Percentiles rank a stretch among this genome's conserved stretches.
These are phyloP conservation scores for Nidularia pulvinata DNA, from an alignment of 768 basidiomycete genomes.

Conservation along the genomic window DNA sequence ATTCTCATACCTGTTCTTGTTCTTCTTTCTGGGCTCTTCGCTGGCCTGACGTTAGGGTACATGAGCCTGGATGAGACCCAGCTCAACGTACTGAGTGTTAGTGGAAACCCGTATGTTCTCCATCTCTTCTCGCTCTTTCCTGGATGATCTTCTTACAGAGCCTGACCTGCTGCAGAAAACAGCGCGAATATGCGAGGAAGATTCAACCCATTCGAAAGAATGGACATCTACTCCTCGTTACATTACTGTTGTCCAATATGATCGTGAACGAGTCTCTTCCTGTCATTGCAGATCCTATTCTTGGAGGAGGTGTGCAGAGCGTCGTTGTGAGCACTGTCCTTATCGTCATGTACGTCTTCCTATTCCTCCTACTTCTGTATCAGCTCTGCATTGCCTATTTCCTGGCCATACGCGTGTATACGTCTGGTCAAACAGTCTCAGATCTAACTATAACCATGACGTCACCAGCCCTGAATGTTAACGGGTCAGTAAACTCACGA, in stretches of 20 bases:
- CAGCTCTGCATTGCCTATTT: too few relatives aligned
- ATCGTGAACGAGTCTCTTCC: constrained; percentile 89
- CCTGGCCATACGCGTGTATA: background rate
- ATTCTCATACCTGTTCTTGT: constrained; percentile 84
- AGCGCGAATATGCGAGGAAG: constrained; percentile 78
- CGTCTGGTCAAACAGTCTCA: too few relatives aligned
- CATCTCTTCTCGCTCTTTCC: background rate
- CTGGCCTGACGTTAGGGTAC: constrained; percentile 89
- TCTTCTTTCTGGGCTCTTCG: constrained; percentile 82
- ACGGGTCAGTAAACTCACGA: too few relatives aligned
- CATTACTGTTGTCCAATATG: constrained; percentile 87
- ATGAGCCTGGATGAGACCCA: constrained; percentile 95
- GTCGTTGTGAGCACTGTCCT: constrained; percentile 84
- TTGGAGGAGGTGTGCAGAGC: constrained; percentile 78
- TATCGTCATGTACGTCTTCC: constrained; percentile 76
- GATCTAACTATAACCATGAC: too few relatives aligned
- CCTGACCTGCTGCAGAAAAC: constrained; percentile 56
- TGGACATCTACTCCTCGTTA: constrained; percentile 81
- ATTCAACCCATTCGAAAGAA: constrained; percentile 87
- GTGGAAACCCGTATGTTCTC: constrained; percentile 71
- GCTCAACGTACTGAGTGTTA: constrained; percentile 83
- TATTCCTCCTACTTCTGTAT: too few relatives aligned
- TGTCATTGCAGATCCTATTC: constrained; percentile 75
- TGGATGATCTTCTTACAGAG: too few relatives aligned
- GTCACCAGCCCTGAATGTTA: too few relatives aligned